Base-by-base conservation (phyloP, 1,284 basidiomycete species). In the Peniophora sp. region DNA sequence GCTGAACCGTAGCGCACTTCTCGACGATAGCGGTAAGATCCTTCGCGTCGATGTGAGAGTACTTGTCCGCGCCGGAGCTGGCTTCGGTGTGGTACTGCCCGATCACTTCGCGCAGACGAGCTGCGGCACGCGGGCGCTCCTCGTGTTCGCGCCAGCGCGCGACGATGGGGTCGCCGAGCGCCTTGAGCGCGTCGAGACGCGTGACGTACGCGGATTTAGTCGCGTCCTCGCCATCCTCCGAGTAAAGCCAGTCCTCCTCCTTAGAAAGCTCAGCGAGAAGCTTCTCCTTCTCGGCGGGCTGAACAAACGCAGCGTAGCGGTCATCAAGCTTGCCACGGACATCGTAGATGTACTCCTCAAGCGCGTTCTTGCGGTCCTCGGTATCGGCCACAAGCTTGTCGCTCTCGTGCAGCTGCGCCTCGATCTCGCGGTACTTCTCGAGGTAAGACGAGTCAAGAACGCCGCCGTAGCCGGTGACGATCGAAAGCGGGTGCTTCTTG, bases 261-360 rank as follows among this genome's bases (percentile, higher is more conserved):
- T 85, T 83, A 56, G 77, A 73, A 43, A 94, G 77, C 46, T 80
- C 77, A 24, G 62, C 69, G 43, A 92, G 73, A 46, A 97, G 80
- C 56, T 79, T 78, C 56, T 80, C 68, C 73, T 94, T 94, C 72
- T 97, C 93, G 14, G 71, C 63, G 0, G 81, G 52, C 62, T 85
- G 78, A 48, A 85, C 86, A 68, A 78, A 97, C 22, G 79, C 51
- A 20, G 84, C 83, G 63, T 87, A 95, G 50, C 87, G 81, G 53
- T 88, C 89, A 35, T 97, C 93, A 54, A 97, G 81, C 73, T 96
- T 97, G 68, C 82, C 75, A 50, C 93, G 89, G 60, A 79, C 92
- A 67, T 97, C 92, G 72, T 97, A 97, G 56, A 97, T 87, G 74
- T 95, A 97, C 73, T 97, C 94, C 72, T 97, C 94, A 22, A 97